Base-by-base conservation (phyloP, 257 asterid species). In the Primulina tabacum region DNA sequence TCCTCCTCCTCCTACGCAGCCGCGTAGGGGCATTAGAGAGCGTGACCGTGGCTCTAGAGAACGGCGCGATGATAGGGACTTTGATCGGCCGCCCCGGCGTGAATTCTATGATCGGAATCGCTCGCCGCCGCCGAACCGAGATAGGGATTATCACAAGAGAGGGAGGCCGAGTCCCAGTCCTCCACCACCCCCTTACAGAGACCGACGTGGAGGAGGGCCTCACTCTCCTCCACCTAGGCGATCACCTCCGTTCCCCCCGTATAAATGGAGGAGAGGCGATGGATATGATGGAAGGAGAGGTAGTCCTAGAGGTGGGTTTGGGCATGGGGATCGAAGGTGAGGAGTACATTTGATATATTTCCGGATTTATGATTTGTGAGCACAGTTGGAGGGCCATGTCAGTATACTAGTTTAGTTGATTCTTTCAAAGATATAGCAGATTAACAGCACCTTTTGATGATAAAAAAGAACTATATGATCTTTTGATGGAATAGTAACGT, bases 281-380 rank as follows among this genome's bases (percentile, higher is more conserved):
- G 80, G 59, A 50, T 86, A 80, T 75, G 97, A 88, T 73, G 93
- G 93, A 35, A 78, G 98, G 77, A 87, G 98, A 72, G 92, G 91
- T 58, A 89, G 98, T 75, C 98, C 92, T 24, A 87, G 97, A 80
- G 98, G 96, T 73, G 98, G 92, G 37, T 86, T 82, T 68, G 97
- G 93, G 11, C 89, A 75, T 7, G 95, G 90, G 26, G 95, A 90
- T 75, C 85, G 97, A 62, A 90, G 98, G 97, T 87, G 72, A 79
- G 84, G 43, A 29, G 53, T 57, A 59, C 21, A 66, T 62, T 67
- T 33, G 34, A 35, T 75, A 65, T 2, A n/a, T 33, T 55, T 62
- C 21, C 65, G 8, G 59, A 38, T 63, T 9, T 35, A 37, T 65
- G 2, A 26, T 32, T 52, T 71, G 29, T 16, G 20, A 17, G 14